Evolutionary conservation across 2,329 filamentous ascomycete genomes (phyloP).

Genomic region (Huntiella savannae): DNA sequence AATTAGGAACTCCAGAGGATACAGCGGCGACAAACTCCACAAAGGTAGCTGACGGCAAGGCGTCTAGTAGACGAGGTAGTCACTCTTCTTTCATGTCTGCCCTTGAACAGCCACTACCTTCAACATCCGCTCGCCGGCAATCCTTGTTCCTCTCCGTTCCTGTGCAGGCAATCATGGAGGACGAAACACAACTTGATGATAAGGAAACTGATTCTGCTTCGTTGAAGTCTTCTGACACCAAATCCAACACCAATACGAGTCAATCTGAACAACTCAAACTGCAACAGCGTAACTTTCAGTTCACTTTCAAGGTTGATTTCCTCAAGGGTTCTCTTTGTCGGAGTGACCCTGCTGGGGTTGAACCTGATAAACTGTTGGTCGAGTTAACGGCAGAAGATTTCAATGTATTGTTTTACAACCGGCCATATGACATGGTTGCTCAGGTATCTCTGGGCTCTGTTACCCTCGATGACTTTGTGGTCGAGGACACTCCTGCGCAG

Average conservation of each 20-base stretch:
- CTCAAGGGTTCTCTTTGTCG: constrained; percentile 83
- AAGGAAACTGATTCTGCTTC: constrained; percentile 48
- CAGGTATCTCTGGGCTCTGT: constrained; percentile 76
- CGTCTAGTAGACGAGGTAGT: constrained; percentile 6
- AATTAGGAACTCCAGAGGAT: constrained; percentile 28
- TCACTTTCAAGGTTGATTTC: constrained; percentile 89
- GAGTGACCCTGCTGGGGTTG: constrained; percentile 59
- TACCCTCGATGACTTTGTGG: constrained; percentile 71
- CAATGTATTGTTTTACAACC: constrained; percentile 67
- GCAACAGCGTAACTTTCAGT: constrained; percentile 82
- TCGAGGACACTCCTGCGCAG: constrained; percentile 70
- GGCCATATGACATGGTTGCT: constrained; percentile 81
- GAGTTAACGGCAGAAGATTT: constrained; percentile 85
- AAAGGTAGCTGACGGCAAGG: neutral
- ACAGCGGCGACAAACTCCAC: neutral
- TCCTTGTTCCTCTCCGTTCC: constrained; percentile 54
- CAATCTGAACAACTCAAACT: constrained; percentile 28
- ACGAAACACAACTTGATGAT: constrained; percentile 55
- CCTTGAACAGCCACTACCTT: constrained; percentile 7
- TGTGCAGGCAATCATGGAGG: constrained; percentile 52
- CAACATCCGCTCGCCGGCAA: constrained; percentile 1
- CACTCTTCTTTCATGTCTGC: constrained; percentile 12
- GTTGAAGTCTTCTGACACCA: constrained; percentile 26
- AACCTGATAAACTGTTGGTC: constrained; percentile 64
- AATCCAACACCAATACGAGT: constrained; percentile 23